phyloP scores from a whole-genome alignment of 257 asterid species.

The Solanum virginianum region DNA sequence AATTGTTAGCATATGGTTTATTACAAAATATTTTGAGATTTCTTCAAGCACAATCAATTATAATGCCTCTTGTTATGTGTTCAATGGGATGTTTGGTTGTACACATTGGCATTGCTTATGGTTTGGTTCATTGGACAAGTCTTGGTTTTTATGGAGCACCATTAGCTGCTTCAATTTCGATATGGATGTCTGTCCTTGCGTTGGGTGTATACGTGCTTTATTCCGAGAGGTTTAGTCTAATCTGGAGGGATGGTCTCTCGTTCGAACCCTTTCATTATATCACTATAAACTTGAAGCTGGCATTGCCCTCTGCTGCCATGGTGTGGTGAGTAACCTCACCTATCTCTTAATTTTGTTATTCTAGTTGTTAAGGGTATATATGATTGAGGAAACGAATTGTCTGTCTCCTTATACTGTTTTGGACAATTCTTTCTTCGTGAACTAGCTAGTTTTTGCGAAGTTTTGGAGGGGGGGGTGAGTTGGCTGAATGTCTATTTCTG shows the following conservation, averaged over 20 bases:
- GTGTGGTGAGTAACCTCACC: constrained; percentile 38
- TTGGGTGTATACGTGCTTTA: constrained; percentile 26
- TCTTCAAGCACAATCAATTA: constrained; percentile 55
- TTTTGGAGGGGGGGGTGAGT: not conserved
- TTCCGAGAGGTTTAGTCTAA: constrained; percentile 20
- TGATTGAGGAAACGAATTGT: too few relatives aligned
- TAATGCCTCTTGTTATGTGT: constrained; percentile 43
- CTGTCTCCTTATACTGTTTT: not conserved
- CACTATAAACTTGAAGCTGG: constrained; percentile 27
- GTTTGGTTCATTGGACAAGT: constrained; percentile 28
- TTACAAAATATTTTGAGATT: constrained; percentile 55
- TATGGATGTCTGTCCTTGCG: constrained; percentile 47
- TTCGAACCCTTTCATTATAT: constrained; percentile 21
- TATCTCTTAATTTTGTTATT: not conserved
- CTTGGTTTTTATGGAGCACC: constrained; percentile 51
- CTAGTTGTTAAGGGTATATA: not conserved
- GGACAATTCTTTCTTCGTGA: not conserved
- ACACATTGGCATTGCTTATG: constrained; percentile 45
- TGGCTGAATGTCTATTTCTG: not conserved
- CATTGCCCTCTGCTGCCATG: constrained; percentile 68
- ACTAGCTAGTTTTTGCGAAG: not conserved
- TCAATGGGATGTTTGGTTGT: constrained; percentile 32
- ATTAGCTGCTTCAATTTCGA: constrained; percentile 46
- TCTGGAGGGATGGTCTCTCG: constrained; percentile 44
- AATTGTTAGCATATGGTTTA: constrained; percentile 51